Evolutionary conservation across 768 basidiomycete genomes (phyloP).

Genomic region (Roridomyces roridus): DNA sequence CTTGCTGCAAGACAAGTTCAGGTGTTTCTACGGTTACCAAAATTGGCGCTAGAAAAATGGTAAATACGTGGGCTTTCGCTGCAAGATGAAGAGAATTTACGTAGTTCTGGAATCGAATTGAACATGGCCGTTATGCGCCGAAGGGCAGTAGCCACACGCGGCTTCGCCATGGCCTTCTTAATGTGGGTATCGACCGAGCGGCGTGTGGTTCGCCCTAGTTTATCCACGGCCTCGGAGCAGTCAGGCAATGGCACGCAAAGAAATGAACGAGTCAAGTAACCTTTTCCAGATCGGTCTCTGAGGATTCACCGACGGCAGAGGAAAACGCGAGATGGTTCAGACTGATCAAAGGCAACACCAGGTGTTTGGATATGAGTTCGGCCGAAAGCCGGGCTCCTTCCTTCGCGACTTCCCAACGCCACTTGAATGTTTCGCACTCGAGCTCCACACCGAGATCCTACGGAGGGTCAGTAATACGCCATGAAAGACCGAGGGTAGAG

Average conservation of each 20-base stretch:
- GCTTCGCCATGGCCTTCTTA: conserved; percentile 72
- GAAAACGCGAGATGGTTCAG: conserved; percentile 71
- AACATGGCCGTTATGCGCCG: conserved; percentile 76
- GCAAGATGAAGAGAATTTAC: conserved; percentile 47
- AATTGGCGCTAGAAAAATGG: conserved; percentile 53
- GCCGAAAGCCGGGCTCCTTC: conserved; percentile 70
- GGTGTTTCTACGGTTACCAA: conserved; percentile 51
- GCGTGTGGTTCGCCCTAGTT: conserved; percentile 70
- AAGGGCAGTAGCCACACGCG: conserved; percentile 69
- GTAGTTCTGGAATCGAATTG: conserved; percentile 68
- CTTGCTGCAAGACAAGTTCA: conserved; percentile 39
- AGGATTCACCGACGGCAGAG: conserved; percentile 60
- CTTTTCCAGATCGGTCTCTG: conserved; percentile 70
- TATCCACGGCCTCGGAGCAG: conserved; percentile 64
- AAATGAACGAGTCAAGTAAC: conserved; percentile 39
- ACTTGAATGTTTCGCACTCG: conserved; percentile 66
- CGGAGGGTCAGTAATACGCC: conserved; percentile 11
- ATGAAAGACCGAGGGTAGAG: conserved; percentile 12
- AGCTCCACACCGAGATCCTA: conserved; percentile 75
- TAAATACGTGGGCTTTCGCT: conserved; percentile 14
- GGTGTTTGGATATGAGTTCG: conserved; percentile 78
- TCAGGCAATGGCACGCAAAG: conserved; percentile 13
- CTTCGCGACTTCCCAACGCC: conserved; percentile 80
- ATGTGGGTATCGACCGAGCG: conserved; percentile 74
- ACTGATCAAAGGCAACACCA: conserved; percentile 79